Conservation (phyloP, 306 rosid species). For the Ziziphus jujuba region DNA sequence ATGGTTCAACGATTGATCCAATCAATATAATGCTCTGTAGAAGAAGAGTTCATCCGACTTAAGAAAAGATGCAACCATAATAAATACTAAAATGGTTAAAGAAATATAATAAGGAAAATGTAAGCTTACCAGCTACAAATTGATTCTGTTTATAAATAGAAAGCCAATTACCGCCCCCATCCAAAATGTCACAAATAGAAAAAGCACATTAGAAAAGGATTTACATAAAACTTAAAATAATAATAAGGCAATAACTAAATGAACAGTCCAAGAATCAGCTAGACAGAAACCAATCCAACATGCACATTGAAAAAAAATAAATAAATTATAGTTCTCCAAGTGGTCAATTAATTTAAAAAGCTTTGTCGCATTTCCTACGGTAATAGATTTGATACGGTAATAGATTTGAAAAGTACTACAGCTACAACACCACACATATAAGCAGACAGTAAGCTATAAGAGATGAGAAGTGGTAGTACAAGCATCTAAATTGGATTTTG, state of each 20-base stretch:
- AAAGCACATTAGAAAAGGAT: conserved; percentile 35
- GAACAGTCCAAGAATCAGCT: background rate
- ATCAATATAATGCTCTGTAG: background rate
- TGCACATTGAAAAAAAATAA: background rate
- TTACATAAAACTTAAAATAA: conserved; percentile 4
- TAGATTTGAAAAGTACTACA: no score
- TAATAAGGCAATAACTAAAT: background rate
- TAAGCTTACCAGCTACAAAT: conserved; percentile 93
- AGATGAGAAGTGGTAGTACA: no score
- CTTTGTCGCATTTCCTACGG: no score
- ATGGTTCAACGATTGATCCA: background rate
- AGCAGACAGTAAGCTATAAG: no score
- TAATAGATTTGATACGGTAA: no score
- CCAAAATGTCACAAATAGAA: conserved; percentile 40
- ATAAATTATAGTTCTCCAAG: background rate
- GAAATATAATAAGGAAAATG: background rate
- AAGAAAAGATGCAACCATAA: background rate
- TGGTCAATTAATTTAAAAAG: background rate
- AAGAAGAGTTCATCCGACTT: background rate
- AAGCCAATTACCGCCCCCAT: conserved; percentile 40
- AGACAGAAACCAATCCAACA: no score
- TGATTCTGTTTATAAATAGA: conserved; percentile 74
- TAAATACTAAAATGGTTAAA: background rate
- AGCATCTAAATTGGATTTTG: background rate
- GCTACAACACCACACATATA: no score